phyloP scores from a whole-genome alignment of 1,284 basidiomycete genomes.

The Boletellus sp. region DNA sequence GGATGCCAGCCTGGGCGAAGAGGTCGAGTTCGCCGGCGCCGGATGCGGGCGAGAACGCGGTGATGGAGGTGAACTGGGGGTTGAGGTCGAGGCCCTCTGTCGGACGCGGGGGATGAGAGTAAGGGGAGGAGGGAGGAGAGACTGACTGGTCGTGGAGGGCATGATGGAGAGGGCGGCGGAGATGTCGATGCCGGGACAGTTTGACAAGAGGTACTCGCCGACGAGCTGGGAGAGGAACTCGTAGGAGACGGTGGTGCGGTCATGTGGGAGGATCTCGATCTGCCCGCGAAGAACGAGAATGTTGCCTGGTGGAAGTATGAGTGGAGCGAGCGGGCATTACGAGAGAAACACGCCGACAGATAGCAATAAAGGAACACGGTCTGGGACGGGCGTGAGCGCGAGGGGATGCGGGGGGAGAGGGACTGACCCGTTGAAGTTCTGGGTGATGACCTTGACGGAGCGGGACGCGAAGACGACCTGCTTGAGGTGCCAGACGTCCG shows the following conservation, averaged over 20 bases:
- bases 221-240: constrained; percentile 79
- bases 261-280: constrained; percentile 64
- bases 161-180: constrained; percentile 78
- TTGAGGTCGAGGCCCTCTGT: constrained; percentile 84
- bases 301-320: constrained; percentile 48
- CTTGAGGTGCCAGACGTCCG: constrained; percentile 84
- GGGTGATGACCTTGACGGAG: constrained; percentile 67
- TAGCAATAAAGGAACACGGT: constrained; percentile 88
- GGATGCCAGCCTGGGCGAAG: constrained; percentile 78
- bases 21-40: constrained; percentile 74
- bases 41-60: constrained; percentile 62
- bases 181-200: constrained; percentile 66
- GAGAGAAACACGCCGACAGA: constrained; percentile 51
- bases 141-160: constrained; percentile 74
- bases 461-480: constrained; percentile 52
- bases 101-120: background rate
- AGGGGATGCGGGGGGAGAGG: too few relatives aligned
- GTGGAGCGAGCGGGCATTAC: background rate
- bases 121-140: background rate
- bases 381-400: constrained; percentile 34
- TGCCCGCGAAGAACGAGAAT: constrained; percentile 78
- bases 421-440: constrained; percentile 78
- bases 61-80: constrained; percentile 68
- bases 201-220: constrained; percentile 74
- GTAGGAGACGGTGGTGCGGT: constrained; percentile 74